These are phyloP conservation scores for Citrullus amarus DNA, from an alignment of 306 rosid species.

Conservation along the genomic window DNA sequence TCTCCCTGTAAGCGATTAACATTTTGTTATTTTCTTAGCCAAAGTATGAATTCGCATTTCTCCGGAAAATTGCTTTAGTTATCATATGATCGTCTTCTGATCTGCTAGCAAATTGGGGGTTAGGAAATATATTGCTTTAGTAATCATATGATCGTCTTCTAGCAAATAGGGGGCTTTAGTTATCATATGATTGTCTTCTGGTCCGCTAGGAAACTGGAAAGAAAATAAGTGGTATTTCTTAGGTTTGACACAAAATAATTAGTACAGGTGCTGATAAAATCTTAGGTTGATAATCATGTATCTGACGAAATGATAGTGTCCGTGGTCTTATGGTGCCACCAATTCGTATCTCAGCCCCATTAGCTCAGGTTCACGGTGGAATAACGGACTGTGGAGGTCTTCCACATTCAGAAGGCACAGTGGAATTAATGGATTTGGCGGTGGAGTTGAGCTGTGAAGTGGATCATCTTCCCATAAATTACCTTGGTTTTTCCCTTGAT, in stretches of 20 bases:
- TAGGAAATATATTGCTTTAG: background rate
- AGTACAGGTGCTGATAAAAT: background rate
- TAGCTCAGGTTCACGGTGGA: background rate
- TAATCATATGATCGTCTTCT: background rate
- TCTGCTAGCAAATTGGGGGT: background rate
- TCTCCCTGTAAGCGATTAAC: constrained; percentile 46
- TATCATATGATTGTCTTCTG: background rate
- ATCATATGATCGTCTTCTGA: background rate
- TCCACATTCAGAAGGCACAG: background rate
- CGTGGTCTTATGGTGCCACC: background rate
- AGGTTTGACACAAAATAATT: background rate
- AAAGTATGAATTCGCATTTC: background rate
- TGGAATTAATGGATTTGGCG: background rate
- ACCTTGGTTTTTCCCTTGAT: background rate
- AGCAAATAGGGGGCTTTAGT: background rate
- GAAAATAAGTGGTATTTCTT: background rate
- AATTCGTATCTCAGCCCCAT: background rate
- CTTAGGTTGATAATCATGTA: background rate
- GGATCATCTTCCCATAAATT: background rate
- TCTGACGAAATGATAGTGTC: background rate
- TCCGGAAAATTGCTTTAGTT: background rate
- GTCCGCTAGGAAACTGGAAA: background rate
- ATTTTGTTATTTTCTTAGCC: background rate
- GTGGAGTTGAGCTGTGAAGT: background rate
- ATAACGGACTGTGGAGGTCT: background rate